Conservation (phyloP, 2,329 filamentous ascomycete species). For the Capronia epimyces region DNA sequence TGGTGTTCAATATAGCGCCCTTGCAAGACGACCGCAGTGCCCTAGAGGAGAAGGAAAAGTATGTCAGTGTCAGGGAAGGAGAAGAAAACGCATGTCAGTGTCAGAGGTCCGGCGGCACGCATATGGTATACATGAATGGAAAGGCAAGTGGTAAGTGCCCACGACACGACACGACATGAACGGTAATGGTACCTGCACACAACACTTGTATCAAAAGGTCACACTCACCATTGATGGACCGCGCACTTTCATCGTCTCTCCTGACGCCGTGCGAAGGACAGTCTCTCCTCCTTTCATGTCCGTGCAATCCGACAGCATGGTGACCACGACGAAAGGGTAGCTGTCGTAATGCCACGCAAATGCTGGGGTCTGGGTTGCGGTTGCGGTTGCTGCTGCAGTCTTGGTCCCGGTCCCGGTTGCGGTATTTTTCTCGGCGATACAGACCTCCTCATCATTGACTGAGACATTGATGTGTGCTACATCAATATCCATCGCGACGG, state of each 20-base stretch:
- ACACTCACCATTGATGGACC: constrained; percentile 39
- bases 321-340: constrained; percentile 48
- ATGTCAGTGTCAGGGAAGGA: background rate
- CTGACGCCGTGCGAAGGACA: constrained; percentile 51
- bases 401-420: too few species aligned
- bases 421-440: too few species aligned
- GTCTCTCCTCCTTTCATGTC: constrained; percentile 52
- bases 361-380: constrained; percentile 32
- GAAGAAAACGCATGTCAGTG: background rate
- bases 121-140: too few species aligned
- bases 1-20: constrained; percentile 62
- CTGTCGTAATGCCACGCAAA: constrained; percentile 48
- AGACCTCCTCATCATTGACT: constrained; percentile 5
- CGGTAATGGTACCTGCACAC: too few species aligned
- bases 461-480: constrained; percentile 53
- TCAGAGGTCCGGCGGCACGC: too few species aligned
- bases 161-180: too few species aligned
- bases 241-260: constrained; percentile 41
- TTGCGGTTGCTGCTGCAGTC: constrained; percentile 6
- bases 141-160: too few species aligned
- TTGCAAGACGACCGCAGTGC: constrained; percentile 58
- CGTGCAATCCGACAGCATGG: constrained; percentile 48
- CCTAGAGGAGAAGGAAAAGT: constrained; percentile 33
- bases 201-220: too few species aligned
- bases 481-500: constrained; percentile 53